Evolutionary conservation across 202 grass and related monocot species (phyloP), one percentile per base, ranked within the genome.

Genomic region (Hordeum pubiflorum): DNA sequence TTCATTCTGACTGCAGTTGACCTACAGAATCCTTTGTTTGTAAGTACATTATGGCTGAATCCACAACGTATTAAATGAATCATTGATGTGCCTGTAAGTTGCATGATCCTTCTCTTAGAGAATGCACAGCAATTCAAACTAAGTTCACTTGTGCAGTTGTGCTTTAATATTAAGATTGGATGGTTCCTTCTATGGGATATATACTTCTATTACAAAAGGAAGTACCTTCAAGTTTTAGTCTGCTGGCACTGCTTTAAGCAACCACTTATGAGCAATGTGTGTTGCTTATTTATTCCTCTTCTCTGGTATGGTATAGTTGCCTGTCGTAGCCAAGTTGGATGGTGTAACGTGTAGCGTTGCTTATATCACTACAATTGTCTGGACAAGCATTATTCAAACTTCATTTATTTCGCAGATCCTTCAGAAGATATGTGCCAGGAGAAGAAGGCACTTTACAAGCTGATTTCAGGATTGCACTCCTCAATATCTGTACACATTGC

Each of bases 401-500:
- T 50, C 6, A 17, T 78, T 10, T 73, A 54, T 66, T 70, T 23
- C 77, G 86, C 89, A 96, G 92, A 99, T 93, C 92, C 96, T 79
- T 95, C 90, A 59, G 91, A 89, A 81, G 89, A 96, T 81, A 63
- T 91, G 66, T 99, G 96, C 65, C 82, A 92, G 63, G 96, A 96
- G 92, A 91, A 91, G 82, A 96, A 93, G 84, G 89, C 87, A 11
- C 44, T 99, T 76, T 96, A 91, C 83, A 96, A 99, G 83, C 85
- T 99, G 60, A 99, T 99, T 83, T 96, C 96, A 44, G 92, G 96
- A 50, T 56, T 99, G 73, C 96, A 99, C 88, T 94, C 96, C 9
- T 99, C 92, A 75, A 99, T 99, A 87, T 99, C 96, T 79, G 91
- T 96, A 69, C 96, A 99, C 56, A 99, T 99, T 89, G 92, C 96